Evolutionary conservation across 805 yeast species (phyloP).

Genomic region (Barnettozyma wickerhamii): DNA sequence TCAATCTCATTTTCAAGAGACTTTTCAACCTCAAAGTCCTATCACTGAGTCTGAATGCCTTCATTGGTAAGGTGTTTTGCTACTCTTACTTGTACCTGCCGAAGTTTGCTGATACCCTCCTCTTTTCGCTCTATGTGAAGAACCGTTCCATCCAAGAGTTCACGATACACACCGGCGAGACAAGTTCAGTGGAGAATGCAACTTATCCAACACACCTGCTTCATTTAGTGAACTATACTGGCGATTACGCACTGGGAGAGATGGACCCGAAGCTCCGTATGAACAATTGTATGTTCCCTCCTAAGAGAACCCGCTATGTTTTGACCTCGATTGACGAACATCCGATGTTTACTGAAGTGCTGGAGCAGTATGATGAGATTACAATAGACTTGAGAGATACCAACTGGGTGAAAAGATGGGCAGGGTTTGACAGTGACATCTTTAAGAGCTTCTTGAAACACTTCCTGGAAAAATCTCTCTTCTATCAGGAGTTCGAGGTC

Average conservation of each 20-base stretch:
- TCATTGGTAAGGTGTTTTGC: constrained; percentile 61
- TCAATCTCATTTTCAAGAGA: constrained; percentile 11
- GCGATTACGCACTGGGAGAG: constrained; percentile 12
- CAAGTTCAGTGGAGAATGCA: not conserved
- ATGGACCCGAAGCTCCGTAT: constrained; percentile 29
- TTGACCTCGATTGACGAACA: constrained; percentile 25
- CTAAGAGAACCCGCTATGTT: constrained; percentile 21
- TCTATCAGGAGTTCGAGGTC: constrained; percentile 3
- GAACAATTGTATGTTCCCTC: constrained; percentile 37
- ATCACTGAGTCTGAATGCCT: constrained; percentile 30
- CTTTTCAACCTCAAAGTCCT: constrained; percentile 15
- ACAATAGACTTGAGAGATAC: constrained; percentile 47
- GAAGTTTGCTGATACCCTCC: constrained; percentile 45
- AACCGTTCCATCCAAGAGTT: constrained; percentile 36
- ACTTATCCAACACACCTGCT: constrained; percentile 11
- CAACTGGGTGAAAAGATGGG: constrained; percentile 59
- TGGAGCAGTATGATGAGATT: constrained; percentile 28
- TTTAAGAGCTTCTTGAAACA: constrained; percentile 61
- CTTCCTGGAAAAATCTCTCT: constrained; percentile 30
- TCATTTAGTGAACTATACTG: constrained; percentile 13
- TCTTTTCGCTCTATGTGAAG: constrained; percentile 54
- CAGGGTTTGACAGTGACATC: constrained; percentile 49
- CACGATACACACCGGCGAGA: not conserved
- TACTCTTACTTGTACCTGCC: constrained; percentile 46
- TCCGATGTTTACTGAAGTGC: constrained; percentile 20